Base-by-base conservation (phyloP, 2,329 filamentous ascomycete genomes). In the Thermomyces lanuginosus region DNA sequence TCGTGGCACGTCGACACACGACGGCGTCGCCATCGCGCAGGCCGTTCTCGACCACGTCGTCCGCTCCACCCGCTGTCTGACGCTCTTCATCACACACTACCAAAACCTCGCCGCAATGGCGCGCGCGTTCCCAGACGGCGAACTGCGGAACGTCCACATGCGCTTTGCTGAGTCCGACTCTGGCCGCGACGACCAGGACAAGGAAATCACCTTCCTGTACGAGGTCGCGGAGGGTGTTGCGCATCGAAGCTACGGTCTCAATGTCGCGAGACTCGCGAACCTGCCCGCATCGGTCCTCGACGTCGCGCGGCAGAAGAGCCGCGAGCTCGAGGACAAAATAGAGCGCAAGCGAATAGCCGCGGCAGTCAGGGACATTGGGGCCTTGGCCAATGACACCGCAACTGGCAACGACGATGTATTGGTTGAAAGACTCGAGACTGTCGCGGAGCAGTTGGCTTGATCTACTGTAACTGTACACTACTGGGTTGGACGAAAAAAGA, bases 21-120 rank as follows among this genome's bases (percentile, higher is more conserved):
- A 98, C 50, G 89, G 89, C 29, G 83, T 92, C 4, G 89, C 89
- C 30, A 95, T 98, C 42, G 89, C 89, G 1, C 77, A 92, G 42
- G 79, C 83, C 13, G 89, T 98, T 4, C 63, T 98, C 4, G 72
- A 86, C 32, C 75, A 91, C 44, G 69, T 95, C 34, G 76, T 91
- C 14, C 64, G 72, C 13, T 68, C 83, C 9, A 66, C 75, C 1
- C 64, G 66, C 28, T 81, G 81, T 35, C 63, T 93, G 24, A 92
- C 82, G 4, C 63, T 98, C 21, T 98, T 98, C 60, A 92, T 98
- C 50, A 98, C 89, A 3, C 89, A 98, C 56, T 98, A 98, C 51
- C 89, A 98, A 56, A 76, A 75, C 37, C 67, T 98, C 1, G 63
- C 67, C n/a, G 71, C 73, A 6, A 65, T 92, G 36, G 76, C 74